Base-by-base conservation (phyloP, 306 rosid species). In the Begonia peltatifolia region DNA sequence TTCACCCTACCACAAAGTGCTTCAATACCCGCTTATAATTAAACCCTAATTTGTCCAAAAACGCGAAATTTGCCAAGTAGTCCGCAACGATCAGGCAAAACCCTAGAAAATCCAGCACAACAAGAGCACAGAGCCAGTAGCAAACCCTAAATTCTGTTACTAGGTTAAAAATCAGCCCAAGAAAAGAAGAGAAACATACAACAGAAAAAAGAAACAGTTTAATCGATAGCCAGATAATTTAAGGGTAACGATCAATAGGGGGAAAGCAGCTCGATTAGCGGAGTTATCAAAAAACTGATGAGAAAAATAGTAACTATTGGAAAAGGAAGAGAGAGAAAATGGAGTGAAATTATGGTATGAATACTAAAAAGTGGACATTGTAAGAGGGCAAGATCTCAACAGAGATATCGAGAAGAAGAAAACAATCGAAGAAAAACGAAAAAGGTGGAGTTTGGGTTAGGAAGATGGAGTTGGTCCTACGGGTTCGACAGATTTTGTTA, bases 341-440 rank as follows among this genome's bases (percentile, higher is more conserved):
- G 42, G 42, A 12, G 35, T 1, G 42, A 50, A 12, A 53, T 46
- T 22, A 23, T 46, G 38, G 52, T 13, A 46, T 36, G 36, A 68
- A 77, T 76, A 65, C 74, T 70, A 67, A 74, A 73, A 64, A 73
- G 71, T 53, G 60, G 74, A 71, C 74, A 77, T 63, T 77, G 77
- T 64, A 61, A 76, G 61, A 73, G 72, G 71, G 73, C 74, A 63
- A 64, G 76, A 74, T 67, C 68, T 43, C 61, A 53, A 36, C 56
- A 60, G 15, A 58, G 41, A 49, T 50, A 55, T 41, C 41, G 42
- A 46, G 54, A 41, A 20, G 18, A 56, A 43, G 48, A 11, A 44
- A 44, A n/a, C 48, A 44, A 44, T 44, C 14, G n/a, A 44, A 10
- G 48, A 44, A 44, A 12, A 11, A 10, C 14, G 9, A 44, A 2